Evolutionary conservation across 83 land plant species (phyloP).

Genomic region (Larix sibirica): DNA sequence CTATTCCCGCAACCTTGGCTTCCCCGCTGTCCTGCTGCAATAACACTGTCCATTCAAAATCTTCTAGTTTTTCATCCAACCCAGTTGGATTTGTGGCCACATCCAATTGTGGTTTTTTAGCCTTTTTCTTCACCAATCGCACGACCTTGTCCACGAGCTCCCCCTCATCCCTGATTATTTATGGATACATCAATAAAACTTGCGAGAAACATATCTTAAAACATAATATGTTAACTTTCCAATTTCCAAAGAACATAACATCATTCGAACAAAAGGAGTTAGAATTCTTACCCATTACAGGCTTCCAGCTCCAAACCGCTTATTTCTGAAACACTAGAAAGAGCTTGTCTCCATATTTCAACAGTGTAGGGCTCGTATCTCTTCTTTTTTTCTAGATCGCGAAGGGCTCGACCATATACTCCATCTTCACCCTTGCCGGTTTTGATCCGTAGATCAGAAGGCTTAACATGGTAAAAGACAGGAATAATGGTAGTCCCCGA

Average conservation of each 20-base stretch:
- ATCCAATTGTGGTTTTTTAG: too few relatives aligned
- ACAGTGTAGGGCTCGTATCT: neutral
- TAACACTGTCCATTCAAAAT: neutral
- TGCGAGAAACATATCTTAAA: neutral
- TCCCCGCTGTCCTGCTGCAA: neutral
- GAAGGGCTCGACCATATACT: too few relatives aligned
- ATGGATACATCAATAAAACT: neutral
- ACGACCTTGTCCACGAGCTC: too few relatives aligned
- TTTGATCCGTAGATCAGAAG: too few relatives aligned
- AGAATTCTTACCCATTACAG: neutral
- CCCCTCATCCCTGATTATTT: neutral
- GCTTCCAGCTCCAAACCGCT: neutral
- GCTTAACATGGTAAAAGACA: neutral
- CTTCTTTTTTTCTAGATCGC: neutral
- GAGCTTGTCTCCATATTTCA: neutral
- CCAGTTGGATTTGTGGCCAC: neutral
- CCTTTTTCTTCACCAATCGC: too few relatives aligned
- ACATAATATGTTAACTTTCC: neutral
- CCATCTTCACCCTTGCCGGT: neutral
- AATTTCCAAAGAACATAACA: neutral
- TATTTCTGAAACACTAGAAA: neutral
- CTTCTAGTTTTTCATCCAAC: neutral
- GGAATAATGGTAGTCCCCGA: neutral
- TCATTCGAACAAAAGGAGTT: neutral
- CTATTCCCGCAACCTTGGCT: neutral